These are phyloP conservation scores for Ceratobasidium sp. DNA, from an alignment of 1,284 basidiomycete genomes.

Conservation along the genomic window DNA sequence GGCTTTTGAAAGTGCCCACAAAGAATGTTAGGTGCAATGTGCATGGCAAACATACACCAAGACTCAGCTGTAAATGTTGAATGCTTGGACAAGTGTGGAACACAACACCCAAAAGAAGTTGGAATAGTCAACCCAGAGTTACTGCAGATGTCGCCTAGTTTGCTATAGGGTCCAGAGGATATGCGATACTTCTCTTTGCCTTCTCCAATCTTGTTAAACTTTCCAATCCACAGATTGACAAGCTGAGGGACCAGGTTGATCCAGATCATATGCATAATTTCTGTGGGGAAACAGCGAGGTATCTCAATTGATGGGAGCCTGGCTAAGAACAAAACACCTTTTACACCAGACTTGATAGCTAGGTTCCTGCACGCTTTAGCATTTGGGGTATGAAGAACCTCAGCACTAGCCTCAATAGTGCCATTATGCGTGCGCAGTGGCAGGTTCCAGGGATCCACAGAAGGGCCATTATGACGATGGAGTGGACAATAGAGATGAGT, in stretches of 20 bases:
- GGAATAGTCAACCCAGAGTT: too few relatives aligned
- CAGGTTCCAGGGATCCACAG: not conserved
- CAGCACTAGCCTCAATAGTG: not conserved
- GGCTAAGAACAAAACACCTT: slow-evolving; percentile 8
- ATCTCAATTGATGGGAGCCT: not conserved
- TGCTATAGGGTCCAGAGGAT: too few relatives aligned
- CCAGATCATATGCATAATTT: slow-evolving; percentile 1
- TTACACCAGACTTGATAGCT: slow-evolving; percentile 1
- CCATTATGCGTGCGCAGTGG: slow-evolving; percentile 19
- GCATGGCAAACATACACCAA: too few relatives aligned
- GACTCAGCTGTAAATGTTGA: too few relatives aligned
- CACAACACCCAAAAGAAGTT: too few relatives aligned
- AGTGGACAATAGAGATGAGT: slow-evolving; percentile 41
- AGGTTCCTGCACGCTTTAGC: not conserved
- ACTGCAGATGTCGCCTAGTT: too few relatives aligned
- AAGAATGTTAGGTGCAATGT: slow-evolving; percentile 16
- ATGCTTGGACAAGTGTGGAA: too few relatives aligned
- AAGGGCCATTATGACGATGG: slow-evolving; percentile 4
- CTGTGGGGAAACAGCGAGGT: not conserved
- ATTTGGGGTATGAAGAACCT: not conserved
- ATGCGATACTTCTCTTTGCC: slow-evolving; percentile 40
- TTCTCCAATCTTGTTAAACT: not conserved
- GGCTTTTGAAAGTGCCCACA: not conserved
- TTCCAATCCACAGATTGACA: not conserved
- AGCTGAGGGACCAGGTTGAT: slow-evolving; percentile 20